Base-by-base conservation (phyloP, 208 protist genomes). In the Leishmania mexicana region DNA sequence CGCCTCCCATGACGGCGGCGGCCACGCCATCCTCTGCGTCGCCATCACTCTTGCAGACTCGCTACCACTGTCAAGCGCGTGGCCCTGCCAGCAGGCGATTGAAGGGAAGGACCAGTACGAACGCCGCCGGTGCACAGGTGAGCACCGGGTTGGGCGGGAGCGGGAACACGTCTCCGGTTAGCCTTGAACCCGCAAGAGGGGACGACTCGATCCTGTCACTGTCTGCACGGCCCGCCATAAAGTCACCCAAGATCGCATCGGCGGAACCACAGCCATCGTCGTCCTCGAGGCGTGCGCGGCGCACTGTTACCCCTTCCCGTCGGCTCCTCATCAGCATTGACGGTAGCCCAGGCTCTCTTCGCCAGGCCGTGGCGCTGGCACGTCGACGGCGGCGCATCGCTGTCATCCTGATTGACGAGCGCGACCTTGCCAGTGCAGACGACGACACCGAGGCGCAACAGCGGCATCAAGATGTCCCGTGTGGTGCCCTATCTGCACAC, bases 331-430 rank as follows among this genome's bases (percentile, higher is more conserved):
- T 85, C 67, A 85, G 82, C 65, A 79, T 85, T 47, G 76, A 72
- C 54, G 67, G 72, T 24, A 82, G 80, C 65, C 40, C 51, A 13
- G 76, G 49, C 24, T 45, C 79, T 40, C n/a, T 76, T 42, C 78
- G 82, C 38, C 78, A 85, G 73, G 82, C 82, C 8, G 78, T 85
- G 35, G 83, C 83, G 7, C 76, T 82, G 40, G 83, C 79, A 13
- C 83, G 75, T 8, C 78, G 79, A 10, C 74, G 75, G 15, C 79
- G 78, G 15, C 83, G 83, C 11, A 49, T 86, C 8, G 83, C 83
- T 5, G 64, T 86, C 31, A 76, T 86, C 24, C 42, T 86, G 24
- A 77, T 86, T 57, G 83, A 86, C 17, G 83, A 86, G 47, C 60
- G 83, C 19, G 79, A 86, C 40, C 10, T 76, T 11, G 40, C 58